These are phyloP conservation scores for Benincasa hispida DNA, from an alignment of 306 rosid species.

Conservation along the genomic window DNA sequence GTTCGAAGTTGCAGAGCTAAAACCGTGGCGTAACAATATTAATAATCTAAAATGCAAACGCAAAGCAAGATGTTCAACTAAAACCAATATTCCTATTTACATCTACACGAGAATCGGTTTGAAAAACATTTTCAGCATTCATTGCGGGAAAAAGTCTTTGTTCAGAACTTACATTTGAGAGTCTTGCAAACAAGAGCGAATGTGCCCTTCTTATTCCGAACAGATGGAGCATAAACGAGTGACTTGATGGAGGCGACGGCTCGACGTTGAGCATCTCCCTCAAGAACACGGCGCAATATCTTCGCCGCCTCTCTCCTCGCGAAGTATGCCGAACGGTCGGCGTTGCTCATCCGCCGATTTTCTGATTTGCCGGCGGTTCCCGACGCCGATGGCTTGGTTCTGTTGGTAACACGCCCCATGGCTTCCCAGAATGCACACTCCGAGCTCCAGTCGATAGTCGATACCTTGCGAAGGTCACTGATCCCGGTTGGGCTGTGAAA, in stretches of 20 bases:
- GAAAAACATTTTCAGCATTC: background rate
- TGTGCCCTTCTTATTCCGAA: constrained; percentile 80
- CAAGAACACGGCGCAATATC: constrained; percentile 47
- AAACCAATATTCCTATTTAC: background rate
- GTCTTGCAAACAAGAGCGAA: constrained; percentile 78
- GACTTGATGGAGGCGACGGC: constrained; percentile 85
- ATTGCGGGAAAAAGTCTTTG: background rate
- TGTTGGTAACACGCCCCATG: constrained; percentile 23
- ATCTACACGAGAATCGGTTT: background rate
- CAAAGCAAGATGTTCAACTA: background rate
- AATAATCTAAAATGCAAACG: background rate
- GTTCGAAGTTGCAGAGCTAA: background rate
- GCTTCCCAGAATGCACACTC: background rate
- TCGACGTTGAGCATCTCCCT: constrained; percentile 72
- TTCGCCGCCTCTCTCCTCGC: constrained; percentile 84
- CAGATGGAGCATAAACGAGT: constrained; percentile 62
- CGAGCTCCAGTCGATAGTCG: background rate
- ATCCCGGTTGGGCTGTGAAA: background rate
- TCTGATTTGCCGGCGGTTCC: constrained; percentile 10
- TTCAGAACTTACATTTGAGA: constrained; percentile 51
- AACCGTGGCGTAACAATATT: background rate
- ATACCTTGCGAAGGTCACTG: background rate
- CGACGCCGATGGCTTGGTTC: constrained; percentile 7
- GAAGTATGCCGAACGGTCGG: constrained; percentile 70
- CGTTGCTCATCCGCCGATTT: constrained; percentile 24